phyloP scores from a whole-genome alignment of 2,329 filamentous ascomycete genomes.

The Pezicula neosporulosa region DNA sequence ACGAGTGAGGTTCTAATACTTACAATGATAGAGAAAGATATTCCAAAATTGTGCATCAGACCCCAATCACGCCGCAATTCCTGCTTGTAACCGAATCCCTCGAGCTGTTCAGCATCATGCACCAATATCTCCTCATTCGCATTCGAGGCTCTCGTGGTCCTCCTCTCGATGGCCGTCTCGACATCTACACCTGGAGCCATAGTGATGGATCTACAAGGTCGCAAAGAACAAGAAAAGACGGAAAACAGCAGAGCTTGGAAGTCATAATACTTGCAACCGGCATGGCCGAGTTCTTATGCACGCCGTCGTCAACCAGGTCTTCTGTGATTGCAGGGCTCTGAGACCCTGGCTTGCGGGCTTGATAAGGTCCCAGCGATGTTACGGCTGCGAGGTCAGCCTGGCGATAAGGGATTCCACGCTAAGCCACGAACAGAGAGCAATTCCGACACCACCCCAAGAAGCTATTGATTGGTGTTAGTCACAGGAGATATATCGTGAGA shows the following conservation, averaged over 20 bases:
- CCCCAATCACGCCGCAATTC: constrained; percentile 56
- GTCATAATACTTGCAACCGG: not conserved
- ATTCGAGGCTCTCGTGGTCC: too few species aligned
- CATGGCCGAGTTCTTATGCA: constrained; percentile 1
- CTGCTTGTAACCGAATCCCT: constrained; percentile 57
- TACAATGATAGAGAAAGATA: constrained; percentile 59
- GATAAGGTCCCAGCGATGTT: constrained; percentile 3
- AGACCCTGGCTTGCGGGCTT: not conserved
- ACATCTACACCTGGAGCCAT: not conserved
- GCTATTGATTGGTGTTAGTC: not conserved
- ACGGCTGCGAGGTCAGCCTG: constrained; percentile 4
- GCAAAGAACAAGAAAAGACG: not conserved
- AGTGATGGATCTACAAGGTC: not conserved
- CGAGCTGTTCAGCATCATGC: constrained; percentile 46
- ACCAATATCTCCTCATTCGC: constrained; percentile 2
- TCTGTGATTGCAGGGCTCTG: not conserved
- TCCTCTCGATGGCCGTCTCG: not conserved
- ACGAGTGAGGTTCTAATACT: constrained; percentile 15
- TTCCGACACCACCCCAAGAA: not conserved
- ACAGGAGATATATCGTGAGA: too few species aligned
- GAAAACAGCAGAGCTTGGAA: not conserved
- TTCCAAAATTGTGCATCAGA: constrained; percentile 56
- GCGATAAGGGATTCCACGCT: constrained; percentile 9
- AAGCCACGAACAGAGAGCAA: not conserved
- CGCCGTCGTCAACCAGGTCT: not conserved